phyloP scores from a whole-genome alignment of 352 stramenopile species.

The Pythium pyrilobum region DNA sequence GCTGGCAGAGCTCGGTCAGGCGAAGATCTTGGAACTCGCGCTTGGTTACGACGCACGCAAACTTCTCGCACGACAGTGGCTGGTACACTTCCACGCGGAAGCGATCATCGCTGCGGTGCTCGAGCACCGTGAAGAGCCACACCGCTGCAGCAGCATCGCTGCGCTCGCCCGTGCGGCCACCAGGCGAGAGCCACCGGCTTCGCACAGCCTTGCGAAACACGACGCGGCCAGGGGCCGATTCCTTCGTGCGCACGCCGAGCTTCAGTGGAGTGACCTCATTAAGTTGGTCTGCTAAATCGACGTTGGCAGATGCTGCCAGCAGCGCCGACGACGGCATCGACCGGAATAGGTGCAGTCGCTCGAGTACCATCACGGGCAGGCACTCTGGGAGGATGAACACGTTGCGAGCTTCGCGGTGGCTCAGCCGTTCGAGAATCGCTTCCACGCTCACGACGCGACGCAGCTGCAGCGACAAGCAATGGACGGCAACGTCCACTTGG shows the following conservation, averaged over 20 bases:
- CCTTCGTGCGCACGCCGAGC: constrained; percentile 21
- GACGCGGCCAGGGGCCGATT: constrained; percentile 21
- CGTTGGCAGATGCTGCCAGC: neutral
- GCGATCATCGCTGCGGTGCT: constrained; percentile 13
- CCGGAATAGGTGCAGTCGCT: constrained; percentile 54
- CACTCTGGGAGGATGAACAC: constrained; percentile 26
- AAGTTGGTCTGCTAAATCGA: neutral
- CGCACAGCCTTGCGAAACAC: constrained; percentile 31
- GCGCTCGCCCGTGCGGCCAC: neutral
- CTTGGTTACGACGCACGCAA: constrained; percentile 11
- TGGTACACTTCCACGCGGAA: constrained; percentile 37
- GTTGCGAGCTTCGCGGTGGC: constrained; percentile 22
- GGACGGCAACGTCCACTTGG: constrained; percentile 54
- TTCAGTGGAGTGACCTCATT: neutral
- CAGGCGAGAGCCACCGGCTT: constrained; percentile 17
- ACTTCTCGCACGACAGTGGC: constrained; percentile 24
- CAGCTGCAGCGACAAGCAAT: constrained; percentile 21
- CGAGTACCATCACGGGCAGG: constrained; percentile 44
- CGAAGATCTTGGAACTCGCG: constrained; percentile 28
- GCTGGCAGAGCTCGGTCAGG: constrained; percentile 11
- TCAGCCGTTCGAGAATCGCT: constrained; percentile 46
- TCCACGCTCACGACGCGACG: constrained; percentile 42
- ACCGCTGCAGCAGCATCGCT: neutral
- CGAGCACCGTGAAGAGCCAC: constrained; percentile 31
- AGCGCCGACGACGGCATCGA: neutral